Conservation (phyloP, 768 basidiomycete species). For the Rhizopogon sp. region DNA sequence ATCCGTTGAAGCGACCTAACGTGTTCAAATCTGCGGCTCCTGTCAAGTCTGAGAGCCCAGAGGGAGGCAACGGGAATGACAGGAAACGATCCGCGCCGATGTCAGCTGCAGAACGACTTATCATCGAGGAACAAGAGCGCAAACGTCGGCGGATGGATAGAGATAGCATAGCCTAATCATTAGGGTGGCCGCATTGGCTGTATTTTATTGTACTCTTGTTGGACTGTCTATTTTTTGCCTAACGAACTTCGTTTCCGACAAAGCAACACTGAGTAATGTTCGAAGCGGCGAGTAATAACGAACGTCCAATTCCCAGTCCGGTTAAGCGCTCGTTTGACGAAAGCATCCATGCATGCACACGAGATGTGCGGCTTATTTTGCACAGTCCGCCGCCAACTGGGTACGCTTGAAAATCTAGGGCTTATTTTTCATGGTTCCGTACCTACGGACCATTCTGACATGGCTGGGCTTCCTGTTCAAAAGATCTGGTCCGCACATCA, state of each 20-base stretch:
- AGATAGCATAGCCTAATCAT: slow-evolving; percentile 20
- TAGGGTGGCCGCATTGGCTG: neutral
- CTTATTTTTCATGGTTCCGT: neutral
- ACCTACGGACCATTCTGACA: neutral
- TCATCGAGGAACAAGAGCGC: slow-evolving; percentile 86
- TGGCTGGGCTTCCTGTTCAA: neutral
- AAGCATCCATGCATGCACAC: neutral
- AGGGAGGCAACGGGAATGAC: slow-evolving; percentile 36
- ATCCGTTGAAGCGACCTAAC: slow-evolving; percentile 71
- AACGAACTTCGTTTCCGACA: neutral
- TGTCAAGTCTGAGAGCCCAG: slow-evolving; percentile 24
- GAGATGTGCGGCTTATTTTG: neutral
- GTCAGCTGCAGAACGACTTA: slow-evolving; percentile 81
- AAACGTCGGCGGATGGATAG: slow-evolving; percentile 76
- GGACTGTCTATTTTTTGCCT: neutral
- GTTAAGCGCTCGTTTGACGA: neutral
- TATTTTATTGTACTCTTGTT: slow-evolving; percentile 7
- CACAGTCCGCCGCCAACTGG: neutral
- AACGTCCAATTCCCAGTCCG: too few species aligned
- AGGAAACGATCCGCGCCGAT: slow-evolving; percentile 64
- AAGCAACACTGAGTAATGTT: too few species aligned
- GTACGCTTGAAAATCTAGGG: neutral
- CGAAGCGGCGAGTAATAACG: too few species aligned
- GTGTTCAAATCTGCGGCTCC: slow-evolving; percentile 55
- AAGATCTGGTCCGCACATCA: neutral